These are phyloP conservation scores for Bipolaris victoriae DNA, from an alignment of 2,329 filamentous ascomycete genomes.

Conservation along the genomic window DNA sequence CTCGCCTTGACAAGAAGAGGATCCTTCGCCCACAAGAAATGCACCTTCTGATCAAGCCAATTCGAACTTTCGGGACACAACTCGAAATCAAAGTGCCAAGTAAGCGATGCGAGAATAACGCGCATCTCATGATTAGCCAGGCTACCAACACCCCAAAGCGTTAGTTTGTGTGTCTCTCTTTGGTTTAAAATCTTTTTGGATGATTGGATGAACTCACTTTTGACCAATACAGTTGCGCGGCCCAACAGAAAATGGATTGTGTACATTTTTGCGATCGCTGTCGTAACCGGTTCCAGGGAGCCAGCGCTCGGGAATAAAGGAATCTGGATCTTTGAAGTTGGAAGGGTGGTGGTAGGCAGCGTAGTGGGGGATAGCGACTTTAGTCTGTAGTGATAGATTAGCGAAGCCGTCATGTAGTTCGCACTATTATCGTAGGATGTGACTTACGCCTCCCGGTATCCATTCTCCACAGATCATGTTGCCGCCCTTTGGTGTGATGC, in stretches of 20 bases:
- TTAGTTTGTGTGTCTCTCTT: too few species aligned
- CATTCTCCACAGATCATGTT: constrained; percentile 37
- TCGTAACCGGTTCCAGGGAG: constrained; percentile 33
- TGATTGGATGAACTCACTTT: constrained; percentile 31
- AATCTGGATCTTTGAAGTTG: constrained; percentile 10
- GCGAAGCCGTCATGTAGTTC: not conserved
- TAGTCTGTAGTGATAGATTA: not conserved
- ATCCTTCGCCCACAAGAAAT: constrained; percentile 23
- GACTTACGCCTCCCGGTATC: constrained; percentile 38
- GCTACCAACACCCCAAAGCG: constrained; percentile 4
- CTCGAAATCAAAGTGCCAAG: constrained; percentile 38
- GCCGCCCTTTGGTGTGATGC: constrained; percentile 34
- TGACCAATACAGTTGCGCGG: constrained; percentile 44
- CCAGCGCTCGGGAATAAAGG: constrained; percentile 44
- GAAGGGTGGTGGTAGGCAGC: not conserved
- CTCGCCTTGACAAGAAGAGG: constrained; percentile 21
- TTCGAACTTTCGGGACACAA: constrained; percentile 9
- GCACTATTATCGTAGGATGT: too few species aligned
- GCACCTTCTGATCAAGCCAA: constrained; percentile 16
- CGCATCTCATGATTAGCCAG: constrained; percentile 46
- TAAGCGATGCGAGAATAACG: constrained; percentile 29
- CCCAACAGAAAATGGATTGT: constrained; percentile 35
- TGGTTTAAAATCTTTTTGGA: too few species aligned
- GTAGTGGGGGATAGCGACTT: not conserved
- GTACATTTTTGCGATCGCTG: constrained; percentile 27